Conservation (phyloP, 1,139 yeast genomes). For the Geotrichum europaeum region DNA sequence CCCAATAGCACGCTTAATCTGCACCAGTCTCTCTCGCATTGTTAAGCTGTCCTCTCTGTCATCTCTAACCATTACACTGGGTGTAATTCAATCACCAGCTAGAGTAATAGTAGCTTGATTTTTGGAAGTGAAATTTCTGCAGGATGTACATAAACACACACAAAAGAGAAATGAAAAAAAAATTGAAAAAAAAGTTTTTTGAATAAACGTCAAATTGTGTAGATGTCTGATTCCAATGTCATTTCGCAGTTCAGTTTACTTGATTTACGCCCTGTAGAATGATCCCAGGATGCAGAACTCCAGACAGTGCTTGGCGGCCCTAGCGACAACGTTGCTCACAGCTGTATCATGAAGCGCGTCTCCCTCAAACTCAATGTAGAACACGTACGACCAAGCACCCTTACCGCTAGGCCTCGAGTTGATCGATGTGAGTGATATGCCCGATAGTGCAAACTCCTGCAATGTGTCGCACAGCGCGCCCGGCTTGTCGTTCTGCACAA, state of each 20-base stretch:
- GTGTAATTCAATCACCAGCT: neutral
- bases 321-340: slow-evolving; percentile 4
- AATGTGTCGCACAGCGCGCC: slow-evolving; percentile 72
- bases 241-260: neutral
- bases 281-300: slow-evolving; percentile 13
- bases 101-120: neutral
- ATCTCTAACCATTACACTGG: neutral
- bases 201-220: neutral
- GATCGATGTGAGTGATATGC: slow-evolving; percentile 65
- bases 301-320: slow-evolving; percentile 1
- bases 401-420: slow-evolving; percentile 59
- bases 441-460: slow-evolving; percentile 48
- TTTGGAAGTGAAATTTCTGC: neutral
- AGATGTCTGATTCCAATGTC: neutral
- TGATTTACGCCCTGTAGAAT: slow-evolving; percentile 3
- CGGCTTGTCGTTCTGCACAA: slow-evolving; percentile 60
- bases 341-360: slow-evolving; percentile 15
- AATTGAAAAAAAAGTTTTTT: neutral
- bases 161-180: neutral
- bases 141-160: neutral
- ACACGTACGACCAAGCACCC: slow-evolving; percentile 76
- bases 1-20: neutral
- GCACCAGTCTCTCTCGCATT: neutral
- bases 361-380: slow-evolving; percentile 61
- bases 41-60: neutral